A percentile compares a stretch with the other conserved stretches of the same genome.
These are phyloP conservation scores for Posidonia australis DNA, from an alignment of 106 monocot species.

Conservation along the genomic window DNA sequence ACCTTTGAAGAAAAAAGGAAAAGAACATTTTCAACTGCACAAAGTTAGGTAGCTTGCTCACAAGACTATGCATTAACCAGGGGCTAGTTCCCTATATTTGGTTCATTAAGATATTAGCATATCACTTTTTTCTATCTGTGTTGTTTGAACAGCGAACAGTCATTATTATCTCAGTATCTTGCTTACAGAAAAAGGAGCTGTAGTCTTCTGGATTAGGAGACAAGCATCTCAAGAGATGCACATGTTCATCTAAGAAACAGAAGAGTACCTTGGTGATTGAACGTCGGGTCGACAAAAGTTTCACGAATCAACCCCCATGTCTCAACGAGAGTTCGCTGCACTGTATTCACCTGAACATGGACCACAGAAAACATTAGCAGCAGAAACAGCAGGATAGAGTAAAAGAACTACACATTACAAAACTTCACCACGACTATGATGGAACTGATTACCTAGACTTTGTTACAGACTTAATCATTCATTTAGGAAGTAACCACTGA, in stretches of 20 bases:
- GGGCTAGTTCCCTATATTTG: no score
- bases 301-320: conserved; percentile 96
- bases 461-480: no score
- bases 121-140: neutral
- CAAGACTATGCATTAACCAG: no score
- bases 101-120: no score
- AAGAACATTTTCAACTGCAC: no score
- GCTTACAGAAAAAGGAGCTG: no score
- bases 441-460: neutral
- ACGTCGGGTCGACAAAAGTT: conserved; percentile 90
- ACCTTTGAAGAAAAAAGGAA: no score
- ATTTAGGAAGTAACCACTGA: no score
- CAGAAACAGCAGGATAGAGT: neutral
- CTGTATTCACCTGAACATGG: conserved; percentile 55
- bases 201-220: neutral
- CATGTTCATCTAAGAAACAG: neutral
- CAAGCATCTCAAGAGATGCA: neutral
- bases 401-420: neutral
- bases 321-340: conserved; percentile 90
- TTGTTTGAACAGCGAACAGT: neutral
- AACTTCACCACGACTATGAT: neutral
- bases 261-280: conserved; percentile 82
- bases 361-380: neutral
- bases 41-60: no score
- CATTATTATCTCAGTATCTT: no score